Conservation (phyloP, 1,139 yeast genomes). For the Yamadazyma dendronema region DNA sequence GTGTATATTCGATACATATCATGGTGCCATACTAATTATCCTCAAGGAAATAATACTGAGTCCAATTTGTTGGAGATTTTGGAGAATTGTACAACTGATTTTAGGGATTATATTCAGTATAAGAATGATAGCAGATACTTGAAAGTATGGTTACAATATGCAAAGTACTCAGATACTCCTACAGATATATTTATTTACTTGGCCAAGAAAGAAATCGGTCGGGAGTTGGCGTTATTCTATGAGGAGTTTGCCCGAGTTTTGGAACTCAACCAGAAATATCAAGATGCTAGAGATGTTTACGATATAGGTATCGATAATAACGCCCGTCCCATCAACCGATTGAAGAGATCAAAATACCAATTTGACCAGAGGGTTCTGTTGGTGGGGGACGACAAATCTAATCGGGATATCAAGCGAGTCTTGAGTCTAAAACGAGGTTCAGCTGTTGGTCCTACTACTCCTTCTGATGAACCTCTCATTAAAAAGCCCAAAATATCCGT, state of each 20-base stretch:
- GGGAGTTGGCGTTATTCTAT: slow-evolving; percentile 64
- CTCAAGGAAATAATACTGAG: slow-evolving; percentile 65
- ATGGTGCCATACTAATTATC: slow-evolving; percentile 69
- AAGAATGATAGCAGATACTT: slow-evolving; percentile 81
- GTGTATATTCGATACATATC: slow-evolving; percentile 66
- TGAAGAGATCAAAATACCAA: slow-evolving; percentile 47
- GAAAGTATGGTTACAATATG: slow-evolving; percentile 76
- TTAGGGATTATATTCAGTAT: slow-evolving; percentile 64
- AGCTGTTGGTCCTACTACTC: slow-evolving; percentile 4
- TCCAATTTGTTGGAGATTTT: slow-evolving; percentile 66
- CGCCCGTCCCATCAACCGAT: slow-evolving; percentile 65
- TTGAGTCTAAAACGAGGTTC: slow-evolving; percentile 30
- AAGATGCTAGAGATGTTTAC: slow-evolving; percentile 66
- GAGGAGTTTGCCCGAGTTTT: slow-evolving; percentile 75
- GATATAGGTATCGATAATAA: slow-evolving; percentile 55
- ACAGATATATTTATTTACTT: slow-evolving; percentile 71
- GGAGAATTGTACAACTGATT: slow-evolving; percentile 71
- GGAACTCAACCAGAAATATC: slow-evolving; percentile 49
- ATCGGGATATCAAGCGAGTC: slow-evolving; percentile 14
- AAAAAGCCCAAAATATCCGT: slow-evolving; percentile 31
- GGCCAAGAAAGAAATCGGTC: slow-evolving; percentile 73
- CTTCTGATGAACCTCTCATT: slow-evolving; percentile 2
- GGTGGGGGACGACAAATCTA: slow-evolving; percentile 9
- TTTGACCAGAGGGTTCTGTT: slow-evolving; percentile 37
- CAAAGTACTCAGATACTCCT: slow-evolving; percentile 67